Conservation (phyloP, 2,329 filamentous ascomycete genomes). For the Ilyonectria destructans region DNA sequence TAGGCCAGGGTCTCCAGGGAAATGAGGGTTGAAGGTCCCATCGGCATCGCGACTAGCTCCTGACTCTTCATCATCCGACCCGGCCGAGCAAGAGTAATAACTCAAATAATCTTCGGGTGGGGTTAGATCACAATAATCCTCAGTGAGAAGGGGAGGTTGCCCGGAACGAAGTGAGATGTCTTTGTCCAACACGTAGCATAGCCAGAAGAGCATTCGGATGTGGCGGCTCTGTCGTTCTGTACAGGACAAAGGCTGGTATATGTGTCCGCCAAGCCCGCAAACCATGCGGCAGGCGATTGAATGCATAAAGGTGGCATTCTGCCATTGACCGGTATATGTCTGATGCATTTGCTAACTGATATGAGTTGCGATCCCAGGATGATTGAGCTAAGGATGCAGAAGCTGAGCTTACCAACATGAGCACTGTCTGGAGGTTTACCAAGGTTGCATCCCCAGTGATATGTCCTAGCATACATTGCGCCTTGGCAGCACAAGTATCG, state of each 20-base stretch:
- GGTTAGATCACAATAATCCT: slow-evolving; percentile 53
- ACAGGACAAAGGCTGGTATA: slow-evolving; percentile 34
- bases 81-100: slow-evolving; percentile 33
- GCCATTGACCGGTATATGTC: slow-evolving; percentile 62
- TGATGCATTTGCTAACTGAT: slow-evolving; percentile 59
- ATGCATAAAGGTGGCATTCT: slow-evolving; percentile 61
- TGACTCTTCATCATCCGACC: not conserved
- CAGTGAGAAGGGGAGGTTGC: slow-evolving; percentile 67
- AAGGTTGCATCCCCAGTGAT: slow-evolving; percentile 61
- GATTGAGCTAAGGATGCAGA: not conserved
- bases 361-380: not conserved
- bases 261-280: slow-evolving; percentile 66
- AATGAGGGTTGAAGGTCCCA: slow-evolving; percentile 48
- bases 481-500: slow-evolving; percentile 59
- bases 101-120: slow-evolving; percentile 47
- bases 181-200: slow-evolving; percentile 70
- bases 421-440: slow-evolving; percentile 61
- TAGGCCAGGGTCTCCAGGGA: slow-evolving; percentile 65
- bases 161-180: slow-evolving; percentile 70
- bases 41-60: not conserved
- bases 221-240: slow-evolving; percentile 52
- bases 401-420: slow-evolving; percentile 63
- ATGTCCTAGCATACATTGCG: slow-evolving; percentile 60
- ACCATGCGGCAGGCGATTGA: slow-evolving; percentile 64
- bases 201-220: slow-evolving; percentile 66